These are phyloP conservation scores for Candida sakaeoensis DNA, from an alignment of 805 yeast species.

Conservation along the genomic window DNA sequence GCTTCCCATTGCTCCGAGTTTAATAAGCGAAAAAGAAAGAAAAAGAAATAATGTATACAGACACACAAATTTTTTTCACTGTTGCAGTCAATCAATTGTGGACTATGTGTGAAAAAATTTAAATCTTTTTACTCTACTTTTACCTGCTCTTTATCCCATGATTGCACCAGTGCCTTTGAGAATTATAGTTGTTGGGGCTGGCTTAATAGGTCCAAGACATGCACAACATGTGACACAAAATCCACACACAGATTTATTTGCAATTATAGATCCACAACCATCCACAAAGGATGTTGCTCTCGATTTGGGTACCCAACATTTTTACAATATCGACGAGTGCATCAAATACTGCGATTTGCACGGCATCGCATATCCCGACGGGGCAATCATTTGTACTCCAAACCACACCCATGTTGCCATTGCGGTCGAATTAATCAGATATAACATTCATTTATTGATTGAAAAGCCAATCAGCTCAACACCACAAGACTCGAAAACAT, in stretches of 20 bases:
- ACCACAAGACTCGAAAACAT: conserved; percentile 30
- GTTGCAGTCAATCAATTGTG: too few species aligned
- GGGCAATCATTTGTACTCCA: conserved; percentile 40
- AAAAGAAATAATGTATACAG: background rate
- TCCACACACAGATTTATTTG: conserved; percentile 25
- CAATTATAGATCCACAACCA: conserved; percentile 32
- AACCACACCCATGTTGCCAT: conserved; percentile 38
- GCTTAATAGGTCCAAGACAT: conserved; percentile 41
- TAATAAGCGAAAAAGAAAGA: background rate
- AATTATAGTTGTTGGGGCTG: conserved; percentile 34
- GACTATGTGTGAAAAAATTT: background rate
- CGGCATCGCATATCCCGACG: conserved; percentile 28
- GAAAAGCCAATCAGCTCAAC: conserved; percentile 39
- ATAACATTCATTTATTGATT: conserved; percentile 32
- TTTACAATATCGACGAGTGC: conserved; percentile 23
- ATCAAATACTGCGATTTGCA: conserved; percentile 20
- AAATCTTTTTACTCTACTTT: background rate
- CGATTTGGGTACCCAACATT: conserved; percentile 21
- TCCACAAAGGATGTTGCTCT: conserved; percentile 27
- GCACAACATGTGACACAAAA: conserved; percentile 28
- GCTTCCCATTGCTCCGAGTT: background rate
- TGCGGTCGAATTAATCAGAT: conserved; percentile 23
- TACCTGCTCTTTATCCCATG: background rate
- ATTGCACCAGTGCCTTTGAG: background rate
- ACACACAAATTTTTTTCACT: background rate